These are phyloP conservation scores for Prunus campanulata DNA, from an alignment of 306 rosid species.

Conservation along the genomic window DNA sequence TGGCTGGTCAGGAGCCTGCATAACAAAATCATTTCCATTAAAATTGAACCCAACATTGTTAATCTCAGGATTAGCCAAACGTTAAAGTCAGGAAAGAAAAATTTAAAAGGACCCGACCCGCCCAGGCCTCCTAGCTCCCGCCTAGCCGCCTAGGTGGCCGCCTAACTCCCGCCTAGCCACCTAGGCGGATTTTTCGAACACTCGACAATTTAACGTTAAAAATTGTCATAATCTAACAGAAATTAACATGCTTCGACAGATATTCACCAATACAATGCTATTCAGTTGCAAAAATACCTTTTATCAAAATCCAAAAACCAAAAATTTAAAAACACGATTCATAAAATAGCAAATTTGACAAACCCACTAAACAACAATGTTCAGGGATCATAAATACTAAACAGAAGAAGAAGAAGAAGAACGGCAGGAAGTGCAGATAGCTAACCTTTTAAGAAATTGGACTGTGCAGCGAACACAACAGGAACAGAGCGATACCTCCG, in stretches of 20 bases:
- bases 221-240: too few species aligned
- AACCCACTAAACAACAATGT: constrained; percentile 6
- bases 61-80: too few species aligned
- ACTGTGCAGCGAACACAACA: constrained; percentile 58
- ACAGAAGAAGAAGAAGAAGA: background rate
- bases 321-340: constrained; percentile 1
- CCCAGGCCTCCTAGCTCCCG: too few species aligned
- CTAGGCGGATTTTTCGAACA: too few species aligned
- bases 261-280: background rate
- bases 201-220: too few species aligned
- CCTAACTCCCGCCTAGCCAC: too few species aligned
- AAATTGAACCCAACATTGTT: too few species aligned
- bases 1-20: too few species aligned
- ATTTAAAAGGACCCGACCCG: too few species aligned
- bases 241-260: background rate
- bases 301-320: background rate
- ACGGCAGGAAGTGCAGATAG: background rate
- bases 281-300: background rate
- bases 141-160: too few species aligned
- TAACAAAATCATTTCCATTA: too few species aligned
- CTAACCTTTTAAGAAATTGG: constrained; percentile 71
- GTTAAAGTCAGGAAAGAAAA: too few species aligned
- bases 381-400: background rate
- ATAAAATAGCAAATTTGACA: constrained; percentile 9
- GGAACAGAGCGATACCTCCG: constrained; percentile 37